phyloP scores from a whole-genome alignment of 2,329 filamentous ascomycete genomes.

The Fusarium dimerum region DNA sequence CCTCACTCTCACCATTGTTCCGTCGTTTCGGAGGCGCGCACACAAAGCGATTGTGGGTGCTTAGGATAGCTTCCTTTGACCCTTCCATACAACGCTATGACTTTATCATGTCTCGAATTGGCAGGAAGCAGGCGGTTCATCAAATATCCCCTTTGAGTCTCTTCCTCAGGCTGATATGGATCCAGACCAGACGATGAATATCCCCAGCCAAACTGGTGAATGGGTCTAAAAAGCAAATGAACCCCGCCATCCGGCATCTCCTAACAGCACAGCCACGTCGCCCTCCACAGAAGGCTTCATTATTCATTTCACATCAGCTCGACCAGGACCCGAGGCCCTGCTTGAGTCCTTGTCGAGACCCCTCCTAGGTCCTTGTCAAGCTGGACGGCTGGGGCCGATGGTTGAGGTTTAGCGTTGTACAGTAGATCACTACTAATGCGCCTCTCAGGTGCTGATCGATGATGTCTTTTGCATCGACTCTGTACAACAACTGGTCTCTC shows the following conservation, averaged over 20 bases:
- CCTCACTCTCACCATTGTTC: too few relatives aligned
- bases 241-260: background rate
- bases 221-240: background rate
- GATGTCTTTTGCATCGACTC: background rate
- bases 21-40: too few relatives aligned
- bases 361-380: conserved; percentile 21
- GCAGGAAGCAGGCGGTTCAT: too few relatives aligned
- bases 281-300: conserved; percentile 2
- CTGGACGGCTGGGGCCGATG: conserved; percentile 18
- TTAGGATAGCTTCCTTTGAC: too few relatives aligned
- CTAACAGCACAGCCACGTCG: conserved; percentile 21
- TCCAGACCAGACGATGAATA: too few relatives aligned
- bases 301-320: conserved; percentile 25
- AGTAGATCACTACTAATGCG: conserved; percentile 25
- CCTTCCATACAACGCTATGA: too few relatives aligned
- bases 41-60: too few relatives aligned
- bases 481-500: too few relatives aligned
- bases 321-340: conserved; percentile 23
- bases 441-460: conserved; percentile 26
- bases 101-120: too few relatives aligned
- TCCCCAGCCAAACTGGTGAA: background rate
- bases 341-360: conserved; percentile 8
- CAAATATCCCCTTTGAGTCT: too few relatives aligned
- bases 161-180: too few relatives aligned
- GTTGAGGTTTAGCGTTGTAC: conserved; percentile 19